Evolutionary conservation across 202 grass and related monocot genomes (phyloP).

Genomic region (Schoenoplectus triqueter): DNA sequence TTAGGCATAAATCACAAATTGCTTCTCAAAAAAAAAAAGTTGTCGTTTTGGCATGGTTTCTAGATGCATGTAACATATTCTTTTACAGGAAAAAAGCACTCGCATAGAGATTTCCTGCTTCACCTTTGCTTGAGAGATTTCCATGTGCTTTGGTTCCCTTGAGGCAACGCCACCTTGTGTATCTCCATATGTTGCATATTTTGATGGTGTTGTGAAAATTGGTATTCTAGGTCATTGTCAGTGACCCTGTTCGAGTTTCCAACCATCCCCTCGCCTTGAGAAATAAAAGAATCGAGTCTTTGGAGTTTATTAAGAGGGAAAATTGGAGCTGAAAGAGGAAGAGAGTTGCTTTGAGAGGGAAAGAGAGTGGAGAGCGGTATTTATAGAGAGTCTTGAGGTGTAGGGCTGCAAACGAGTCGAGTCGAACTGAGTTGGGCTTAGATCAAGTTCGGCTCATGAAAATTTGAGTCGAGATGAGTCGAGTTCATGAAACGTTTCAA

Average conservation of each 20-base stretch:
- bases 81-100: not conserved
- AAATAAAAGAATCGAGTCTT: not conserved
- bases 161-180: conserved; percentile 86
- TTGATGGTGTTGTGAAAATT: conserved; percentile 12
- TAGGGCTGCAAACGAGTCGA: too few relatives aligned
- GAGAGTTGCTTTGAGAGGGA: conserved; percentile 26
- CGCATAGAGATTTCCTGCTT: not conserved
- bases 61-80: conserved; percentile 8
- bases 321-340: not conserved
- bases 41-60: not conserved
- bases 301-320: not conserved
- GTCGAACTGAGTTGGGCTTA: too few relatives aligned
- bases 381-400: conserved; percentile 19
- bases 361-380: conserved; percentile 16
- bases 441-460: too few relatives aligned
- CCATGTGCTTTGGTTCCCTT: conserved; percentile 41
- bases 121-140: conserved; percentile 59
- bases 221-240: conserved; percentile 41
- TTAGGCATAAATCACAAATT: not conserved
- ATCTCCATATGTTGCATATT: conserved; percentile 40
- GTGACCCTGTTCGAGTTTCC: conserved; percentile 49
- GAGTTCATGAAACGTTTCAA: too few relatives aligned
- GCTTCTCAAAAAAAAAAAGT: not conserved
- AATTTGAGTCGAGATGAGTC: too few relatives aligned
- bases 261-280: conserved; percentile 25